Base-by-base conservation (phyloP, 257 asterid species). In the Marsdenia floribunda region DNA sequence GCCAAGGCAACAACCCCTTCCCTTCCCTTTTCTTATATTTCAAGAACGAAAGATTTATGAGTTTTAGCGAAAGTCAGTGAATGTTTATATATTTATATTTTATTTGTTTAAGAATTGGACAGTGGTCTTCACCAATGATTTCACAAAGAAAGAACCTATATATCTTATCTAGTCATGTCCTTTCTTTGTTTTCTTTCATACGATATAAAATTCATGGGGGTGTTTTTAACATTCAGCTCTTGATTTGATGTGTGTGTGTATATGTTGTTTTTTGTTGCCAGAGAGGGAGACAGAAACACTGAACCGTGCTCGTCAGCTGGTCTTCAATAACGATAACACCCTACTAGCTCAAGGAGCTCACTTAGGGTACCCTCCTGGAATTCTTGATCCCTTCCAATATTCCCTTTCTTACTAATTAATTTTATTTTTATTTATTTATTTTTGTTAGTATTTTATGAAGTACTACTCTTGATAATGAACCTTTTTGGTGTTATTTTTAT, bases 221-320 rank as follows among this genome's bases (percentile, higher is more conserved):
- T 1, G 47, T 40, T 1, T 66, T 1, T 67, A 40, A 35, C 22
- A 9, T 72, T 78, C 59, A 52, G n/a, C 26, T 60, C 67, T 59
- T 82, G 82, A 57, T 82, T 72, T 68, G 73, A 64, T 68, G 3
- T 50, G 9, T 50, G 9, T 13, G 1, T 83, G 63, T 70, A 11
- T 52, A 16, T 35, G 19, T 79, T 38, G 50, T 49, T 60, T 52
- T 18, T 68, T 80, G 44, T 49, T 22, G 66, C 22, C 82, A 93
- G 98, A 94, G 82, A 88, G 97, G 88, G 97, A 94, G 90, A 90
- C 97, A 19, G 98, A 94, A 78, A 91, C 97, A 14, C 80, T 94
- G 83, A 90, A 92, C 87, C 90, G 88, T 80, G 98, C 98, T 71
- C 96, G 98, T 59, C 97, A 91, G 47, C 90, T 94, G 74, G 97